These are phyloP conservation scores for Yamadazyma taylorii DNA, from an alignment of 1,139 yeast species.

Conservation along the genomic window DNA sequence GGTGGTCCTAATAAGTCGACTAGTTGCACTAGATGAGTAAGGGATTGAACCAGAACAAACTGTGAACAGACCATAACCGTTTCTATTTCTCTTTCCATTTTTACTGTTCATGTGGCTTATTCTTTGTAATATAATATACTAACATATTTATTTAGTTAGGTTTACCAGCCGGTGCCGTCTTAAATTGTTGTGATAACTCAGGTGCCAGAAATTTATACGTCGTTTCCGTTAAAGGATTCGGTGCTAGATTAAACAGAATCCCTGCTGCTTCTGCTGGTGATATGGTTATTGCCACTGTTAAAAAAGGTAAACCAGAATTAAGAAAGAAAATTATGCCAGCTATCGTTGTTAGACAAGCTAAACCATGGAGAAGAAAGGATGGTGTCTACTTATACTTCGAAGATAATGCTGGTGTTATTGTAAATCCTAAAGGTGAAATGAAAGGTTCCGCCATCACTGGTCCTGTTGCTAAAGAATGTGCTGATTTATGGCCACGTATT, in stretches of 20 bases:
- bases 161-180: constrained; percentile 99
- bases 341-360: constrained; percentile 98
- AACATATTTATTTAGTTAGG: constrained; percentile 56
- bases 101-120: not conserved
- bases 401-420: constrained; percentile 99
- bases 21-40: too few species aligned
- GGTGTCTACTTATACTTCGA: constrained; percentile 99
- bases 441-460: constrained; percentile 99
- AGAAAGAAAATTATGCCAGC: constrained; percentile 99
- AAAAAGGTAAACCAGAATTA: constrained; percentile 99
- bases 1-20: too few species aligned
- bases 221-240: constrained; percentile 98
- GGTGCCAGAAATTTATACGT: constrained; percentile 99
- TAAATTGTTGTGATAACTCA: constrained; percentile 99
- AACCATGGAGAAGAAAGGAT: constrained; percentile 99
- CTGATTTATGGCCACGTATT: constrained; percentile 99
- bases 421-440: constrained; percentile 99
- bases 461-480: constrained; percentile 99
- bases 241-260: constrained; percentile 99
- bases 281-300: constrained; percentile 99
- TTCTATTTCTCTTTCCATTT: not conserved
- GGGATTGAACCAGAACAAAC: too few species aligned
- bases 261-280: constrained; percentile 99
- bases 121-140: constrained; percentile 14
- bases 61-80: too few species aligned